phyloP scores from a whole-genome alignment of 768 basidiomycete species.

The Leucosporidium scottii region DNA sequence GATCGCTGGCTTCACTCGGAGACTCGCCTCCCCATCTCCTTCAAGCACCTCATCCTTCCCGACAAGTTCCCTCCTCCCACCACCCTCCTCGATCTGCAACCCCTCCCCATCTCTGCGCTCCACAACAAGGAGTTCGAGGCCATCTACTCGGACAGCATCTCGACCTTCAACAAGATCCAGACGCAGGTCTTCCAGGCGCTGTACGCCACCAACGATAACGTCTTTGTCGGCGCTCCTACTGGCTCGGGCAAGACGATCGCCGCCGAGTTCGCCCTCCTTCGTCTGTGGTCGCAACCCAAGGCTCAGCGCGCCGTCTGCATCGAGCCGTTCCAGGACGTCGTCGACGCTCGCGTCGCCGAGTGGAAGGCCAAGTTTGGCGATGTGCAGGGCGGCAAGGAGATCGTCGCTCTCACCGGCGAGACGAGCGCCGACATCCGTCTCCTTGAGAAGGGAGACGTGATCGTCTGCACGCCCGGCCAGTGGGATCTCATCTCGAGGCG shows the following conservation, averaged over 20 bases:
- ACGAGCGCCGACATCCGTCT: slow-evolving; percentile 82
- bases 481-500: slow-evolving; percentile 92
- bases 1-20: slow-evolving; percentile 95
- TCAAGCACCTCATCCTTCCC: slow-evolving; percentile 93
- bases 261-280: slow-evolving; percentile 88
- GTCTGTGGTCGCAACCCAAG: slow-evolving; percentile 86
- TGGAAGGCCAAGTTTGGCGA: slow-evolving; percentile 78
- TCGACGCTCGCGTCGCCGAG: slow-evolving; percentile 77
- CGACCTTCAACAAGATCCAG: slow-evolving; percentile 96
- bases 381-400: slow-evolving; percentile 85
- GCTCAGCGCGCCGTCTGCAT: slow-evolving; percentile 82
- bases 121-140: slow-evolving; percentile 89
- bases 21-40: slow-evolving; percentile 87
- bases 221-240: slow-evolving; percentile 92
- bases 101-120: slow-evolving; percentile 78
- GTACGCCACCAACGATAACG: slow-evolving; percentile 92
- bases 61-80: slow-evolving; percentile 94
- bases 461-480: slow-evolving; percentile 90
- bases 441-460: slow-evolving; percentile 83
- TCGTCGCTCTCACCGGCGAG: slow-evolving; percentile 89
- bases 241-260: slow-evolving; percentile 97
- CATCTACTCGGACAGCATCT: slow-evolving; percentile 71
- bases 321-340: slow-evolving; percentile 97
- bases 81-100: slow-evolving; percentile 82
- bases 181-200: slow-evolving; percentile 98